Evolutionary conservation across 495 filamentous ascomycete species (phyloP).

Genomic region (Penicillium canariense): DNA sequence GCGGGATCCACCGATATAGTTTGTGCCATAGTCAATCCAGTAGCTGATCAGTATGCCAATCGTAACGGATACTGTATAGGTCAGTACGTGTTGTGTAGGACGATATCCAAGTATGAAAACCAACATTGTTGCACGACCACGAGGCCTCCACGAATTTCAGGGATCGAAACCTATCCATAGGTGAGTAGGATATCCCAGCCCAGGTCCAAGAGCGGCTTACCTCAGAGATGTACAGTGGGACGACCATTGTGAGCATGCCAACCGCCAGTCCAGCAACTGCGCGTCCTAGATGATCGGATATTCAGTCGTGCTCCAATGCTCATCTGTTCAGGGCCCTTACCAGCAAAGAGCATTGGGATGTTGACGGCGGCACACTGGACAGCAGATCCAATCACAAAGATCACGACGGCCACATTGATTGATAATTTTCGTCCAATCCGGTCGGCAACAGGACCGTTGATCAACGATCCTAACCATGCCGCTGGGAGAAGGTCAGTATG

Average conservation of each 20-base stretch:
- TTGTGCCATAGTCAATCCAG: constrained; percentile 71
- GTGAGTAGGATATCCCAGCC: background rate
- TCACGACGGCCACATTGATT: constrained; percentile 65
- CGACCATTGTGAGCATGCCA: constrained; percentile 43
- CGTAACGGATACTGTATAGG: constrained; percentile 61
- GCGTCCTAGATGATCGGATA: constrained; percentile 46
- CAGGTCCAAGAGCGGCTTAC: constrained; percentile 4
- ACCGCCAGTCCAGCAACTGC: constrained; percentile 62
- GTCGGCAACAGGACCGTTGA: constrained; percentile 75
- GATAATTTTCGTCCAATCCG: constrained; percentile 70
- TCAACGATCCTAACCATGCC: constrained; percentile 75
- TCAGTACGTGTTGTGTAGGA: background rate
- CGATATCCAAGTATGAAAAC: constrained; percentile 1
- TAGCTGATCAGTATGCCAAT: constrained; percentile 82
- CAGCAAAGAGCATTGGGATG: constrained; percentile 65
- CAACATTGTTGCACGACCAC: constrained; percentile 72
- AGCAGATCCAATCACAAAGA: constrained; percentile 77
- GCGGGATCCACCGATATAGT: constrained; percentile 41
- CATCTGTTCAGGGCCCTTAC: constrained; percentile 28
- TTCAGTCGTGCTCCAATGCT: background rate
- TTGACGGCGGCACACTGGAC: constrained; percentile 59
- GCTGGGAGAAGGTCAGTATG: constrained; percentile 39
- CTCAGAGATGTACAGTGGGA: constrained; percentile 42
- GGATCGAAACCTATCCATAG: constrained; percentile 43
- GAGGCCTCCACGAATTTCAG: constrained; percentile 65